phyloP scores from a whole-genome alignment of 1,284 basidiomycete species.

The Sanghuangporus baumii region DNA sequence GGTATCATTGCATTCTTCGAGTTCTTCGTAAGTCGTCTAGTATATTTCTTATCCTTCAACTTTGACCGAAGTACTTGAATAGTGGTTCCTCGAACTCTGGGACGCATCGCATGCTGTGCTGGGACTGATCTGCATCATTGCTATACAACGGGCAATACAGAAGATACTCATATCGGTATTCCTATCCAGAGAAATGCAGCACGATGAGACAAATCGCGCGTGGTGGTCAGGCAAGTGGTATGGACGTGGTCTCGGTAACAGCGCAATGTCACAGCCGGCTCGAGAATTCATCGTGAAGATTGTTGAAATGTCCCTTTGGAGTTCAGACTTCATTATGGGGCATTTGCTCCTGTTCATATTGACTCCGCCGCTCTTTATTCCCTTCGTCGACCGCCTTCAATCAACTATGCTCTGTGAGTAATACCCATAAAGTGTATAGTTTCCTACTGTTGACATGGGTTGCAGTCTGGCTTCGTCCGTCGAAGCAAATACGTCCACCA shows the following conservation, averaged over 20 bases:
- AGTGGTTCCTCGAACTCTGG: constrained; percentile 99
- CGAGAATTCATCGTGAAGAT: constrained; percentile 97
- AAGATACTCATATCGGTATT: constrained; percentile 92
- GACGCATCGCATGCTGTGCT: constrained; percentile 90
- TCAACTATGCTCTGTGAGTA: constrained; percentile 83
- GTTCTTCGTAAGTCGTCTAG: constrained; percentile 71
- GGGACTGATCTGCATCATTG: constrained; percentile 80
- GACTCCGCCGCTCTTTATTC: constrained; percentile 80
- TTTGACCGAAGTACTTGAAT: constrained; percentile 21
- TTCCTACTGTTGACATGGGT: constrained; percentile 21
- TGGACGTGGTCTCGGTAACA: constrained; percentile 81
- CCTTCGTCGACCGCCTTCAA: constrained; percentile 83
- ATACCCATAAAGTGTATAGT: constrained; percentile 4
- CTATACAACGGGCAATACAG: constrained; percentile 86
- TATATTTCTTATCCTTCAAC: background rate
- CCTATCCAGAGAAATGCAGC: constrained; percentile 92
- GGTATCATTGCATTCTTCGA: constrained; percentile 90
- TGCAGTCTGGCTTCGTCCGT: constrained; percentile 82
- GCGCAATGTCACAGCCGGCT: constrained; percentile 89
- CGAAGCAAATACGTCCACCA: constrained; percentile 92
- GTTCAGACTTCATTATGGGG: constrained; percentile 81
- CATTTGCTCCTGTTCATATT: constrained; percentile 84
- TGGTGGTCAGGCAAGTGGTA: constrained; percentile 99
- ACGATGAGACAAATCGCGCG: constrained; percentile 93
- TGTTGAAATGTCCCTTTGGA: constrained; percentile 93